Evolutionary conservation across 2,329 filamentous ascomycete species (phyloP), one percentile per base, ranked within the genome.

Genomic region (Fusarium dlaminii): DNA sequence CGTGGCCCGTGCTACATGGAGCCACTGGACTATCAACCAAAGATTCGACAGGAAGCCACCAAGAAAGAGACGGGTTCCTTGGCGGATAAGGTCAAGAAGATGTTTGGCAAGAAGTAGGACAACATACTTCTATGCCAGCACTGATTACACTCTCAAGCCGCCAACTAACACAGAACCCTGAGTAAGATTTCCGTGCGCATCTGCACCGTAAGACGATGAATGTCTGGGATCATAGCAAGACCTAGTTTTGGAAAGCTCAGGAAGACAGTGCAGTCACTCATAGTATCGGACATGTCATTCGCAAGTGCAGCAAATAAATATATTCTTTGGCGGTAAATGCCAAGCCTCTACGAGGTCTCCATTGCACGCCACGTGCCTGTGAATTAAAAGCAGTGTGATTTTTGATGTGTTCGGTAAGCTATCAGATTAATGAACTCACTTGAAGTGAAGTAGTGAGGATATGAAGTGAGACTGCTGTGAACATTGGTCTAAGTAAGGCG

Each of bases 191-290:
- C 11, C 10, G 11, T 20, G 37, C 11, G 8, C 37, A 12, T 12
- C 46, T 30, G 22, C 29, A n/a, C 7, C 3, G 3, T 12, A 17
- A 13, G 29, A n/a, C 5, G 29, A n/a, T 12, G 3, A 18, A n/a
- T 12, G 15, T 3, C 22, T 24, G 7, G 15, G 22, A 32, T 13
- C 7, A 5, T 13, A 49, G 14, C 8, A 49, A n/a, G 2, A 3
- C 15, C 3, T 5, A 49, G 1, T 13, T 9, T 13, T 2, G 11
- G 5, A 13, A n/a, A 8, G 5, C 8, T 17, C 5, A 1, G 3
- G 22, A 49, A 32, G 3, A 7, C 14, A 49, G 9, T 5, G 18
- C 5, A 32, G 24, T 1, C 3, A 24, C 13, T 27, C n/a, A 20
- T 45, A 20, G 18, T 22, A 15, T 15, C 13, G 3, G 4, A 17